A percentile compares a stretch with the other conserved stretches of the same genome.
phyloP scores from a whole-genome alignment of 2,329 filamentous ascomycete species.

The Cercospora sojina region DNA sequence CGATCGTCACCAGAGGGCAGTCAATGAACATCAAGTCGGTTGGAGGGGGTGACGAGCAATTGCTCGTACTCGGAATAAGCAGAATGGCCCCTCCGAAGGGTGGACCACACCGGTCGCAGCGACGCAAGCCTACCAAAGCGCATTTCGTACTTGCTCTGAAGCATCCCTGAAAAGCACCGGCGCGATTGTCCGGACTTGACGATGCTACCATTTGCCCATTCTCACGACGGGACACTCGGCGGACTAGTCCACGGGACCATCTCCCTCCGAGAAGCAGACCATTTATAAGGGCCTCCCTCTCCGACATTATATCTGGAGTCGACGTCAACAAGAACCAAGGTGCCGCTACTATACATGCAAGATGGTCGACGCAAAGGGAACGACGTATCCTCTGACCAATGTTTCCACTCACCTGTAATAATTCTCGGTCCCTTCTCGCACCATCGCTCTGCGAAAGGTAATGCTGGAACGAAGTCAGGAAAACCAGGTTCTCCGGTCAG shows the following conservation, averaged over 20 bases:
- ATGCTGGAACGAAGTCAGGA: slow-evolving; percentile 46
- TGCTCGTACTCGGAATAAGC: background rate
- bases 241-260: slow-evolving; percentile 44
- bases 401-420: background rate
- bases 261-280: slow-evolving; percentile 59
- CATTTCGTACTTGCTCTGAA: background rate
- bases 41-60: background rate
- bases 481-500: background rate
- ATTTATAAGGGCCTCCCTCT: slow-evolving; percentile 64
- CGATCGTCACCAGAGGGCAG: background rate
- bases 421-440: slow-evolving; percentile 73
- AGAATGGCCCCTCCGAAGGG: background rate
- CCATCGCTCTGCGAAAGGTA: slow-evolving; percentile 70
- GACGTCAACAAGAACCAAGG: background rate
- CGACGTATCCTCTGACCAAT: background rate
- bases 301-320: slow-evolving; percentile 85
- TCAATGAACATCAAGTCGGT: background rate
- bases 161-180: background rate
- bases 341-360: background rate
- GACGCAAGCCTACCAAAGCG: background rate
- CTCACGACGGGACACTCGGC: background rate
- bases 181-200: background rate
- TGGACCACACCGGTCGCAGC: background rate
- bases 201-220: background rate
- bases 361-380: background rate